Percentiles rank a stretch among this genome's conserved stretches.
These are phyloP conservation scores for Amphibolis antarctica DNA, from an alignment of 106 monocot genomes.

Conservation along the genomic window DNA sequence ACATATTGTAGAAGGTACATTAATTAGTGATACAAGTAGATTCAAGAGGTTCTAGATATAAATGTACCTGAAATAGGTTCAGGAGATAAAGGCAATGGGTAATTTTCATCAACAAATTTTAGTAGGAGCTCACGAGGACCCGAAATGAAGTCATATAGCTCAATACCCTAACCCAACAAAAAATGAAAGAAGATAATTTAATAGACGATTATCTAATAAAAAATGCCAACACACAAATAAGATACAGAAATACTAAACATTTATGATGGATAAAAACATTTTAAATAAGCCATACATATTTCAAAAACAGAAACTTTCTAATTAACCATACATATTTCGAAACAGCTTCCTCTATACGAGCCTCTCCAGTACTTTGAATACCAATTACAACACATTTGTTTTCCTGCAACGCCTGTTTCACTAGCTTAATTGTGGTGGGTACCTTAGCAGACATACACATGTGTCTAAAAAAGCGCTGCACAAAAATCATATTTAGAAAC, in stretches of 20 bases:
- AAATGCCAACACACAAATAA: not conserved
- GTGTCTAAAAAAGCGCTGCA: conserved; percentile 90
- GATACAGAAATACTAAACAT: not conserved
- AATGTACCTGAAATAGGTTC: conserved; percentile 33
- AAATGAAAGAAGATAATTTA: not conserved
- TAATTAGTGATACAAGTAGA: too few species aligned
- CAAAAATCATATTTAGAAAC: conserved; percentile 1
- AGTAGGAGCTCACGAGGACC: conserved; percentile 86
- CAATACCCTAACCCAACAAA: conserved; percentile 47
- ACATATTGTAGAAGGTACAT: too few species aligned
- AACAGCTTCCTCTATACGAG: conserved; percentile 95
- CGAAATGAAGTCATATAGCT: conserved; percentile 93
- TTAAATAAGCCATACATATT: not conserved
- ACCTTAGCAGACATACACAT: conserved; percentile 99
- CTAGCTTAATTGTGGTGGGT: conserved; percentile 61
- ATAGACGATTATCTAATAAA: not conserved
- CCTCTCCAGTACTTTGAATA: conserved; percentile 98
- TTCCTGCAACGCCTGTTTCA: conserved; percentile 64
- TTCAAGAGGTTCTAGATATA: too few species aligned
- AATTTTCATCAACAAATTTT: conserved; percentile 90
- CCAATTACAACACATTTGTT: conserved; percentile 98
- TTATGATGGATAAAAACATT: not conserved
- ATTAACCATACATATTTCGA: conserved; percentile 66
- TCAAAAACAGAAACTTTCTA: not conserved
- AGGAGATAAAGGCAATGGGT: conserved; percentile 86